Evolutionary conservation across 1,139 yeast genomes (phyloP).

Genomic region (Sugiyamaella novakii): DNA sequence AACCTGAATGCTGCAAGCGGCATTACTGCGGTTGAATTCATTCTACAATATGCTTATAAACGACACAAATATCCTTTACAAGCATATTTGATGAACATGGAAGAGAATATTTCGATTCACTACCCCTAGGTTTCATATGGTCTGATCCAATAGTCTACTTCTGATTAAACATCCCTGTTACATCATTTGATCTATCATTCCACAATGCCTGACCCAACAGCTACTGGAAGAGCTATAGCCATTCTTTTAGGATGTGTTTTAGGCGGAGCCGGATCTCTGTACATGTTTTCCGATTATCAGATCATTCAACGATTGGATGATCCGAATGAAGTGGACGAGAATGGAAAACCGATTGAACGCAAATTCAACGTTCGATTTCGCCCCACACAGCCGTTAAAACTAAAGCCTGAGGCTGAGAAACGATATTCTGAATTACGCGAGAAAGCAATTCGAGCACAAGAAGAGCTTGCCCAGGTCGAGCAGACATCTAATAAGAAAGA

Average conservation of each 20-base stretch:
- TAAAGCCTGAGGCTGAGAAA: conserved; percentile 41
- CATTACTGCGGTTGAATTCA: too few species aligned
- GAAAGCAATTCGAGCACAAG: not conserved
- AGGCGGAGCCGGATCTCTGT: conserved; percentile 38
- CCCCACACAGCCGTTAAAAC: conserved; percentile 42
- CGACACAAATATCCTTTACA: too few species aligned
- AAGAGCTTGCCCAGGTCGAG: not conserved
- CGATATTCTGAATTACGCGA: conserved; percentile 20
- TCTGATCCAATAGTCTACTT: too few species aligned
- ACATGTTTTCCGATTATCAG: conserved; percentile 42
- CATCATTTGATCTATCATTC: too few species aligned
- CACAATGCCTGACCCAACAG: conserved; percentile 32
- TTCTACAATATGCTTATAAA: too few species aligned
- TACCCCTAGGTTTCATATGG: not conserved
- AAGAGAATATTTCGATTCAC: too few species aligned
- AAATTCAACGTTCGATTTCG: conserved; percentile 41
- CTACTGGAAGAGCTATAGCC: conserved; percentile 41
- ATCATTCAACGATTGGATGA: conserved; percentile 40
- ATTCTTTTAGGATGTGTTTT: conserved; percentile 38
- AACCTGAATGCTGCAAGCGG: too few species aligned
- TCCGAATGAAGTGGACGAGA: conserved; percentile 34
- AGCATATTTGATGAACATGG: too few species aligned
- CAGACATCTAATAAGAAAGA: conserved; percentile 2
- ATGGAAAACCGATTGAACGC: conserved; percentile 33
- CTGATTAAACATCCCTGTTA: too few species aligned